Conservation (phyloP, 306 rosid species). For the Arachis stenosperma region DNA sequence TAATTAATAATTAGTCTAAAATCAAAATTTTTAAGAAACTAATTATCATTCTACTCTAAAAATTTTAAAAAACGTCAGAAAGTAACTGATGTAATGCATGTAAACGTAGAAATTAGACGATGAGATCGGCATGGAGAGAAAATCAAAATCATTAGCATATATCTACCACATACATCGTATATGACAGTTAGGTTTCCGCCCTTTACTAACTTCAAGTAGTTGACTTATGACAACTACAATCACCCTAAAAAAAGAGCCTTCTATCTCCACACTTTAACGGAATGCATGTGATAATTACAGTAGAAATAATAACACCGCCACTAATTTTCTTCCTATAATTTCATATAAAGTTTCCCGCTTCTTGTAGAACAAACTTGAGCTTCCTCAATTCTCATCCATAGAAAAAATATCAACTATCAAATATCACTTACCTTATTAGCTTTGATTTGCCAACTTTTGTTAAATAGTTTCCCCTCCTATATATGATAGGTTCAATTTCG, state of each 20-base stretch:
- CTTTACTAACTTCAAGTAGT: constrained; percentile 31
- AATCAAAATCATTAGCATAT: background rate
- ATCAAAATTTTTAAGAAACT: no score
- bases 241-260: constrained; percentile 21
- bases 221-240: constrained; percentile 42
- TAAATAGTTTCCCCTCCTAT: background rate
- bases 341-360: constrained; percentile 42
- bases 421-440: constrained; percentile 9
- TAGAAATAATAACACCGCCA: constrained; percentile 36
- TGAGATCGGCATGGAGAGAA: background rate
- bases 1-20: no score
- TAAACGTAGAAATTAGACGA: background rate
- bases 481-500: background rate
- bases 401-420: no score
- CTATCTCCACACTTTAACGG: constrained; percentile 40
- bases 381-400: constrained; percentile 26
- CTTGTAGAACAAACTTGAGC: constrained; percentile 37
- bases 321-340: constrained; percentile 3
- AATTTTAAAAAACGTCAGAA: no score
- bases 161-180: no score
- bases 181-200: constrained; percentile 9
- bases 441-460: background rate
- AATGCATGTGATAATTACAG: constrained; percentile 53
- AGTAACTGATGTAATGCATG: no score
- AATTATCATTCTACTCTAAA: no score